Evolutionary conservation across 345 rosid genomes (phyloP), one percentile per base, ranked within the genome.

Genomic region (Psidium guajava): DNA sequence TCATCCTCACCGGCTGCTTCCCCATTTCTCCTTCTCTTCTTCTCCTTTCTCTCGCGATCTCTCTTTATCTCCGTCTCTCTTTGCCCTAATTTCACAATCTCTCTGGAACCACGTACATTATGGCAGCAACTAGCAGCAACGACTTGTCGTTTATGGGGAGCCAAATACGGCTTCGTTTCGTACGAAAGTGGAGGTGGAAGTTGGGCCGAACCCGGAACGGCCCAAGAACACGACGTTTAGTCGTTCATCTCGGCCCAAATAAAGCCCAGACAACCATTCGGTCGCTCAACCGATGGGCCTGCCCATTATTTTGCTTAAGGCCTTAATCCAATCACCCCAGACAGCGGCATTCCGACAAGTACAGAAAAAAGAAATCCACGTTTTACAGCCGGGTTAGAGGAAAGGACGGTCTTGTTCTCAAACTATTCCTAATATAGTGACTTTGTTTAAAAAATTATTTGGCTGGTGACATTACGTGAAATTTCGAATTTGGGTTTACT

Each of bases 1-100:
- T 95, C 95, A 94, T 87, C 87, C 88, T 92, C 90, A 96, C 95
- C 85, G 93, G 96, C 47, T 91, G 94, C 92, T 94, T 94, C 86
- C 95, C 98, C 96, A 95, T 96, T 28, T 57, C 83, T 83, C n/a
- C 55, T 11, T 74, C 69, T 6, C 22, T 15, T 49, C 50, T 54
- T 3, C 85, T 81, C 54, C 53, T 81, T 5, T 42, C 44, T 64
- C 75, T 0, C 12, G 22, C 75, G 75, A 28, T 1, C 80, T 36
- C 1, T 16, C 42, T 9, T 14, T 28, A 6, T 64, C 75, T 6
- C 75, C 21, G 11, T 36, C 80, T 69, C 80, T 69, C 25, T 9
- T 36, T 18, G 80, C 80, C 80, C 80, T 69, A 36, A 69, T 69
- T 69, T 36, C 47, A 20, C 80, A 36, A 18, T 69, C 47, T 4